Base-by-base conservation (phyloP, 2,329 filamentous ascomycete genomes). In the Aspergillus fructus region DNA sequence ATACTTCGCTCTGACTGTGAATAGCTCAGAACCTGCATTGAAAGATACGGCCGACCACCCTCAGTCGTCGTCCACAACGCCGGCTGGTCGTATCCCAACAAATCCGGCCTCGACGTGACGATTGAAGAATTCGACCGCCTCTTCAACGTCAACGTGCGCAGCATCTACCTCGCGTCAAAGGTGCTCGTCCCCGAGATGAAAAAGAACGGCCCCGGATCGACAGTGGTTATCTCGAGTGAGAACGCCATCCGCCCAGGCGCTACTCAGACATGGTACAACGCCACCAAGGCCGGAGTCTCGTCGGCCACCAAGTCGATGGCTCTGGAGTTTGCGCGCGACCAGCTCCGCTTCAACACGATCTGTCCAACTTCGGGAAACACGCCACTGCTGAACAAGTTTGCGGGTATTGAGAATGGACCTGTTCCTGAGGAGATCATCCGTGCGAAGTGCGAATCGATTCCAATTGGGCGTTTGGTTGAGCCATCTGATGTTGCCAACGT, bases 371-470 rank as follows among this genome's bases (percentile, higher is more conserved):
- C 43, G 1, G 53, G 45, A 11, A 55, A 49, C 17, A 55, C 53
- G 13, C 53, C 34, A 7, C 37, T 49, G n/a, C 23, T 41, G 13
- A 49, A 42, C 4, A 58, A 50, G 50, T 58, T 58, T 41, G 58
- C 58, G 13, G 58, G 58, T 4, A 55, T 60, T 49, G 49, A 13
- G 15, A 45, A 60, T 23, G 55, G 55, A 2, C 58, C 58, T 15
- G 58, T 60, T 42, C 55, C 58, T n/a, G 55, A 55, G 15, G 55
- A 60, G 42, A 59, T 55, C 17, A 60, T 60, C 33, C 55, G 55
- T 41, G 55, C 59, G 12, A 60, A 59, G 19, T 59, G 59, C 39
- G 55, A 59, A 42, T 37, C 55, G 5, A 60, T 60, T 21, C 59
- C 59, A 2, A 60, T 60, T 21, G 59, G 59, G 13, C 50, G 59